A percentile compares a stretch with the other conserved stretches of the same genome.
phyloP scores from a whole-genome alignment of 78 protist genomes.

The Polysphondylium violaceum region DNA sequence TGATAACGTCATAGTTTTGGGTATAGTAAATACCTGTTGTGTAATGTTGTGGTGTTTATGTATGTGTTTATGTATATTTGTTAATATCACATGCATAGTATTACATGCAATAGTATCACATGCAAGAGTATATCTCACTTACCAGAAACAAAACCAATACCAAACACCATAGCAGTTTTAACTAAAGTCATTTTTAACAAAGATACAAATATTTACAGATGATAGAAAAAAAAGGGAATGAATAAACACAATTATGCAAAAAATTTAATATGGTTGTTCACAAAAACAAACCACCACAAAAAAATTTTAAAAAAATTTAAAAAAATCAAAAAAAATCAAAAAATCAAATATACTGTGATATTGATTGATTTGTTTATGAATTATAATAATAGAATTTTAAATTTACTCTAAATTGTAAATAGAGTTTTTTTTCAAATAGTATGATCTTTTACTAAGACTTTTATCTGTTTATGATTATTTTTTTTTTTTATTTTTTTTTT shows the following conservation, averaged over 20 bases:
- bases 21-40: conserved; percentile 14
- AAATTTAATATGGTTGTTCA: no score
- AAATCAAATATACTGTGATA: no score
- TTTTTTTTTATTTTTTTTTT: no score
- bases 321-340: no score
- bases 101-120: neutral
- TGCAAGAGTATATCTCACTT: neutral
- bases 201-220: neutral
- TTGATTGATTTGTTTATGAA: no score
- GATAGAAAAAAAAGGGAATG: neutral
- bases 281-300: no score
- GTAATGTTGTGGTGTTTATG: neutral
- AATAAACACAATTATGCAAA: neutral
- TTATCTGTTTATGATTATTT: no score
- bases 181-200: conserved; percentile 6
- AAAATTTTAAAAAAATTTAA: no score
- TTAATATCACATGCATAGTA: neutral
- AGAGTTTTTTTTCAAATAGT: no score
- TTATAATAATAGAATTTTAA: no score
- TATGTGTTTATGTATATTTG: neutral
- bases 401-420: no score
- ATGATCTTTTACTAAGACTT: no score
- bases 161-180: neutral
- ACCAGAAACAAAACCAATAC: conserved; percentile 20
- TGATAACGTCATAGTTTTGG: conserved; percentile 33